Base-by-base conservation (phyloP, 805 yeast species). In the Debaryomyces prosopidis region DNA sequence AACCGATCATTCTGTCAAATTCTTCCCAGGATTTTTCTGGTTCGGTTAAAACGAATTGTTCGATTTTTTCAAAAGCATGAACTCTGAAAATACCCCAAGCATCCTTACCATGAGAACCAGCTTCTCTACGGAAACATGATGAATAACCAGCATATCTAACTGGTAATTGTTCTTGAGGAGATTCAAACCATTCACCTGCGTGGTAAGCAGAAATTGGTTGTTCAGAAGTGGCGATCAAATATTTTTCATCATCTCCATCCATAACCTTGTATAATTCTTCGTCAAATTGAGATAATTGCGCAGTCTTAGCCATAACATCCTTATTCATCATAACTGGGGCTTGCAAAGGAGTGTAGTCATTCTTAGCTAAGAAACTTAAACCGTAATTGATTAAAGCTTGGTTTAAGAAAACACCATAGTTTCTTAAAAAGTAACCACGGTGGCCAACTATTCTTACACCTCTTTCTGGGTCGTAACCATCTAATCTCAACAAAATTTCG, bases 51-150 rank as follows among this genome's bases (percentile, higher is more conserved):
- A 87, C 85, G 65, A 94, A 94, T 75, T 94, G 99, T 76, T 94
- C 99, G 62, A 94, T 89, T 76, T 94, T 94, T 76, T 94, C 99
- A 64, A 94, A 94, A 51, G 96, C 96, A 66, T 94, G 99, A 48
- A 94, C 98, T 75, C 99, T 87, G 84, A 94, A 94, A 55, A 94
- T 90, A 74, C 99, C 99, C 99, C 99, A 94, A 40, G 99, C 99
- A 64, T 94, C 99, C 70, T 92, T 92, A 69, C 99, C 99, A 63
- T 92, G 98, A 54, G 97, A 85, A 57, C 99, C 99, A 47, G 99
- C 99, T 77, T 94, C 99, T 76, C 99, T 88, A 74, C 99, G 85
- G 85, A 94, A 94, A 83, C 99, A 94, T 39, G 97, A 87, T 31
- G 97, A 90, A 78, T 87, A 94, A 61, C 99, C 99, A 40, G 97